Base-by-base conservation (phyloP, 2,329 filamentous ascomycete species). In the Fusarium sp. region DNA sequence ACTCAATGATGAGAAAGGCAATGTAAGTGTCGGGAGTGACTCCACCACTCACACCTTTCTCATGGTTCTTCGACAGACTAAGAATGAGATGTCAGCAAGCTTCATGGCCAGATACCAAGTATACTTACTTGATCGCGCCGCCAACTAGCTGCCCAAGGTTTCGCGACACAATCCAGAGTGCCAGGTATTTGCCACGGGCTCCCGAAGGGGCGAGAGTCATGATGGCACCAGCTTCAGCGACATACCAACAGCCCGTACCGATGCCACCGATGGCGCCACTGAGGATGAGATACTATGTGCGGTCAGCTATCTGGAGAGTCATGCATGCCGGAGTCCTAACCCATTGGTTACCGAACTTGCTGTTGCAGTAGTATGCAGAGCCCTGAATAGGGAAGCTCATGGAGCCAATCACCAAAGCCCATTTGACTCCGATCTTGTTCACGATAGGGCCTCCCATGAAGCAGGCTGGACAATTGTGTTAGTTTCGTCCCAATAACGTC, bases 211-310 rank as follows among this genome's bases (percentile, higher is more conserved):
- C 84, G 26, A 87, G 80, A 0, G 84, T 85, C 83, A 87, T 85
- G 72, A 87, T 86, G 9, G 83, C 81, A 20, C 85, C 85, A 2
- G 84, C 84, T 66, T 87, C 85, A 0, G 85, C 85, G 14, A 87
- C 85, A 65, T 87, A 87, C 85, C 85, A 86, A 47, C 83, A 85
- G 4, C 84, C 85, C 12, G 82, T 84, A 9, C 83, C 83, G 15
- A 83, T 38, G 1, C 63, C 65, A 6, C 65, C 30, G 0, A 68
- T 68, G 0, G 42, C 65, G 14, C 65, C 65, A 17, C 65, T 68
- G 0, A 68, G 47, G 8, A 68, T 68, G 1, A 68, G 63, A 48
- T 68, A 67, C 65, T 67, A 7, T 3, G 5, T 1, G 11, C 11
- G 1, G n/a, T 66, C 14, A 66, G 60, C 20, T 17, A 2, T 6